Evolutionary conservation across 805 yeast species (phyloP), one percentile per base, ranked within the genome.

Genomic region (Teunomyces panamensis): DNA sequence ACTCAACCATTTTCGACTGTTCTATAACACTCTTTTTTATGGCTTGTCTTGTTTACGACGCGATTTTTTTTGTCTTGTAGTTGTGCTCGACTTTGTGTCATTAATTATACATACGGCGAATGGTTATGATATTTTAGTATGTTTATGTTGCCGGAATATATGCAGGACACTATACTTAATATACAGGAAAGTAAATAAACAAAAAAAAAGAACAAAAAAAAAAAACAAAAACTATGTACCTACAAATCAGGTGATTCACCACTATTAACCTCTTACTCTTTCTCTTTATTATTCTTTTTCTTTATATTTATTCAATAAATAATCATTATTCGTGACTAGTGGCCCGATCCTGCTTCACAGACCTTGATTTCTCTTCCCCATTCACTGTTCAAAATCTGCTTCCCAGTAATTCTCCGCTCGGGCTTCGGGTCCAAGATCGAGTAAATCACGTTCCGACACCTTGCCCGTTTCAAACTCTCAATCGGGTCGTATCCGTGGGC

Each of bases 341-440:
- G 49, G 34, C 67, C 68, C 29, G 76, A 83, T 10, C 87, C 91
- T 20, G 87, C 86, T 30, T 78, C 82, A 64, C 96, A 90, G 26
- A 88, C 83, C 49, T 71, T 77, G 52, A 92, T 90, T 62, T 89
- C 95, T 49, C 97, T 74, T 0, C 96, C 96, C 98, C 98, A 92
- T 66, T 94, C 98, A 63, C 94, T 85, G 60, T 87, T 90, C 62
- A 94, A 72, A 26, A 91, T 81, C 67, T 92, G 97, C 56, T 81
- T 81, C 10, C 95, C 95, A 24, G 87, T 91, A 54, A 94, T 87
- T 63, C 98, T 78, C 56, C 97, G 78, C 10, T 78, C 72, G 3
- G 99, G 96, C 30, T 85, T 83, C 1, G 99, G 99, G 62, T 94
- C 98, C 56, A 94, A 72, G 47, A 94, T 87, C 16, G 96, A 88